Evolutionary conservation across 2,329 filamentous ascomycete species (phyloP), one percentile per base, ranked within the genome.

Genomic region (Epichloe sp.): DNA sequence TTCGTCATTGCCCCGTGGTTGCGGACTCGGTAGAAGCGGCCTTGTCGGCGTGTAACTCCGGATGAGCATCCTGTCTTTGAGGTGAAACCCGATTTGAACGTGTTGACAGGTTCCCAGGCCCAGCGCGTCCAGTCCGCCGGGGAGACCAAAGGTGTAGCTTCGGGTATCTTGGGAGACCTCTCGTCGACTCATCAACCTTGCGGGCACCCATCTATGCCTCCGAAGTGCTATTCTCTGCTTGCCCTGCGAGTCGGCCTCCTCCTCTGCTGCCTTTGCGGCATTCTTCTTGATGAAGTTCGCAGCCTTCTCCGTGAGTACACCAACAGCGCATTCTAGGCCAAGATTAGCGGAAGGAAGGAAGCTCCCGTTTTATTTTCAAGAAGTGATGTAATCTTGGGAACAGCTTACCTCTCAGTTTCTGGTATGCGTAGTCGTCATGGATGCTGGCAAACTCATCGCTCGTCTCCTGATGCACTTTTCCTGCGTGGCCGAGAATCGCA

Each of bases 31-130:
- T 0, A 71, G 59, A 4, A 76, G 56, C 0, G 76, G 76, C 11
- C 68, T 60, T 0, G 70, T 74, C 0, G 75, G 75, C 0, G 75
- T 77, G 57, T 78, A 78, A 0, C 66, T 65, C 1, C 75, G 68
- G 12, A 76, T 66, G 11, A 78, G 63, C 64, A 78, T 73, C 48
- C 68, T 66, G 55, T 78, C 74, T 42, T 64, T 58, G 53, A 78
- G 64, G 52, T 79, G 74, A 56, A 78, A 76, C 2, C 75, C 76
- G 8, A 78, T 54, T 50, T 76, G 68, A 21, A 79, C 60, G 55
- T 79, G 75, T 57, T 79, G 73, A 49, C 75, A 73, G 0, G 72
- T 78, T 19, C 66, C 67, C 0, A 78, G 60, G 0, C 74, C 74
- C 0, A 78, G 65, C 6, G 67, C 62, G n/a, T 65, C 61, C 36